phyloP scores from a whole-genome alignment of 176 grass and related monocot species.

The Canna indica region DNA sequence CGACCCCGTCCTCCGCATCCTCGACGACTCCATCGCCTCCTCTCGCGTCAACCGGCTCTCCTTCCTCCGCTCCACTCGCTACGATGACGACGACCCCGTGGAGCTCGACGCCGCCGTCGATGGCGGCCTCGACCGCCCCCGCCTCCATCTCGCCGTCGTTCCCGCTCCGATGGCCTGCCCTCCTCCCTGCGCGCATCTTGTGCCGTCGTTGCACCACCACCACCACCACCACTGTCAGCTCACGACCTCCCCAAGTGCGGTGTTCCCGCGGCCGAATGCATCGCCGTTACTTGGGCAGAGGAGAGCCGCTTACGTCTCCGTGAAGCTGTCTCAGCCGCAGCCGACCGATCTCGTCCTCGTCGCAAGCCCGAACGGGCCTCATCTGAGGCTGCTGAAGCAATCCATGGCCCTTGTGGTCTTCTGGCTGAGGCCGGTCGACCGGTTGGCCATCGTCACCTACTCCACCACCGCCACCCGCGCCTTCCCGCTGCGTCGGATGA shows the following conservation, averaged over 20 bases:
- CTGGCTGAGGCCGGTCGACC: slow-evolving; percentile 57
- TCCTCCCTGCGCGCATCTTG: background rate
- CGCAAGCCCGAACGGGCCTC: slow-evolving; percentile 76
- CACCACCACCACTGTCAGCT: background rate
- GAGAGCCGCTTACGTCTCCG: slow-evolving; percentile 49
- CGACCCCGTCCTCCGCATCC: slow-evolving; percentile 81
- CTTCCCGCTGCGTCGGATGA: slow-evolving; percentile 74
- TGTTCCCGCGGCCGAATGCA: slow-evolving; percentile 25
- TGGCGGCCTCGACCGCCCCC: slow-evolving; percentile 26
- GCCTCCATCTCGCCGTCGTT: slow-evolving; percentile 55
- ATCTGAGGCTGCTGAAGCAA: slow-evolving; percentile 85
- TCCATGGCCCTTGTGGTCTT: slow-evolving; percentile 75
- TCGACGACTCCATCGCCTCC: slow-evolving; percentile 77
- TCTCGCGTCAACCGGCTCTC: slow-evolving; percentile 85
- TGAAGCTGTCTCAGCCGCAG: slow-evolving; percentile 53
- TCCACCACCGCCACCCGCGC: slow-evolving; percentile 65
- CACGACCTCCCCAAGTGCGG: slow-evolving; percentile 14
- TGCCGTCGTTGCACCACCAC: background rate
- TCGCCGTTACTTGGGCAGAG: slow-evolving; percentile 32
- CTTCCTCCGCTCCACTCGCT: slow-evolving; percentile 50
- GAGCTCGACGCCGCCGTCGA: slow-evolving; percentile 33
- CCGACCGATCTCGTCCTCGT: slow-evolving; percentile 73
- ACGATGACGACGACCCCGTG: slow-evolving; percentile 81
- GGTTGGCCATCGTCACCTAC: slow-evolving; percentile 76
- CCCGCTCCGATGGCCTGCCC: slow-evolving; percentile 10